Percentiles rank a stretch among this genome's conserved stretches.
Conservation (phyloP, 805 yeast genomes). For the Diddensiella caesifluorescens region DNA sequence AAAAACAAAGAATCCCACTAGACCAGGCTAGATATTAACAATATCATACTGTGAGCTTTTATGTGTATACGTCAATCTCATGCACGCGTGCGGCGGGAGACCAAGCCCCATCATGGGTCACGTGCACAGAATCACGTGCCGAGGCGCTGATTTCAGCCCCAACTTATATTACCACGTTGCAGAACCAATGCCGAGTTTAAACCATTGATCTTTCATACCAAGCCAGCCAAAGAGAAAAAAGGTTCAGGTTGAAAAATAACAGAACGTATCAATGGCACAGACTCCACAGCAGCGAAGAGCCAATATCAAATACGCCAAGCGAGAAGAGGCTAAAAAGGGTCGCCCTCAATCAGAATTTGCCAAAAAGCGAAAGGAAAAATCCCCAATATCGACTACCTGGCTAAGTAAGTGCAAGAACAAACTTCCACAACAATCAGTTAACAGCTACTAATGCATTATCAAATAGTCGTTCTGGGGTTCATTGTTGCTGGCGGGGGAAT, state of each 20-base stretch:
- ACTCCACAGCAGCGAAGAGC: constrained; percentile 85
- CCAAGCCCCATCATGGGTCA: too few species aligned
- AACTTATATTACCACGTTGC: neutral
- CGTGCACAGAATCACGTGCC: too few species aligned
- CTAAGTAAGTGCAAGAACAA: constrained; percentile 39
- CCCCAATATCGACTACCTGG: constrained; percentile 64
- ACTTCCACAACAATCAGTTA: neutral
- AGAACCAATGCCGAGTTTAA: neutral
- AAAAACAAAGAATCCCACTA: too few species aligned
- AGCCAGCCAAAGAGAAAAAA: neutral
- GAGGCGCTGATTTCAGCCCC: too few species aligned
- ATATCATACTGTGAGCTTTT: too few species aligned
- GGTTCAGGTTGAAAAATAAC: neutral
- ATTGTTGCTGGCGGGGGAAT: constrained; percentile 79
- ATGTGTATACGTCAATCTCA: too few species aligned
- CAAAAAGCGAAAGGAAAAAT: constrained; percentile 31
- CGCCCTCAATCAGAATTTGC: constrained; percentile 45
- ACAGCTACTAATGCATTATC: neutral
- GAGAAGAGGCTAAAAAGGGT: constrained; percentile 68
- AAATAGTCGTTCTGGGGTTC: constrained; percentile 50
- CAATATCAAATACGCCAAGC: constrained; percentile 76
- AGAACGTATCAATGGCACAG: constrained; percentile 37
- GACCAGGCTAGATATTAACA: too few species aligned
- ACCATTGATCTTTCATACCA: neutral
- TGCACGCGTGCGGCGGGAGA: too few species aligned